Conservation (phyloP, 2,329 filamentous ascomycete genomes). For the Colletotrichum orchidophilum region DNA sequence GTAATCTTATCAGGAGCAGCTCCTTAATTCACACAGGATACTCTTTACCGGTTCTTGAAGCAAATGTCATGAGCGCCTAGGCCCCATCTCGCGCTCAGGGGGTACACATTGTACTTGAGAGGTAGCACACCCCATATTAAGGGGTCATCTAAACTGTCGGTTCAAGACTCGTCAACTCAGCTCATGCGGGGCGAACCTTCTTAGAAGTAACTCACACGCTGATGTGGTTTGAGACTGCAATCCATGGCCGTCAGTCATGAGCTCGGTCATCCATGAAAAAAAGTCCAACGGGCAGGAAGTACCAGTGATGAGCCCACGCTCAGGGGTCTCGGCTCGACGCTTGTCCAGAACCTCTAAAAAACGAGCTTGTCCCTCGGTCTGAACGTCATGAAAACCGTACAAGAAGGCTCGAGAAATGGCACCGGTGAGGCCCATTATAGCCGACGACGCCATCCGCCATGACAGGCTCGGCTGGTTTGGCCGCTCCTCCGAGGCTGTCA, state of each 20-base stretch:
- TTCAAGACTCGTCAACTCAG: conserved; percentile 15
- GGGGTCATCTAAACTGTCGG: conserved; percentile 85
- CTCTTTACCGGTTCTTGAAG: conserved; percentile 79
- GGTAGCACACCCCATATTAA: conserved; percentile 93
- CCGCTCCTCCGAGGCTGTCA: conserved; percentile 24
- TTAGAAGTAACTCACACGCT: conserved; percentile 74
- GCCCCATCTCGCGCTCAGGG: conserved; percentile 84
- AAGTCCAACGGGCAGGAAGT: background rate
- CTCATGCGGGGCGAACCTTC: conserved; percentile 22
- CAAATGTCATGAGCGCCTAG: conserved; percentile 96
- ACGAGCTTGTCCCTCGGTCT: conserved; percentile 78
- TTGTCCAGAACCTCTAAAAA: conserved; percentile 82
- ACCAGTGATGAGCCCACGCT: conserved; percentile 82
- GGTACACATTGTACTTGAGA: conserved; percentile 74
- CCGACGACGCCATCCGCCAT: conserved; percentile 79
- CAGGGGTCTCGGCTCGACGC: conserved; percentile 70
- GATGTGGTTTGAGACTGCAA: conserved; percentile 85
- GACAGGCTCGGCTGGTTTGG: conserved; percentile 64
- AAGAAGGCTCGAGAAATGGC: conserved; percentile 79
- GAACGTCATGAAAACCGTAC: conserved; percentile 76
- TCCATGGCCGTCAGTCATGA: conserved; percentile 2
- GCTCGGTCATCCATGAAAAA: background rate
- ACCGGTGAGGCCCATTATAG: conserved; percentile 79
- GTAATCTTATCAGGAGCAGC: conserved; percentile 14
- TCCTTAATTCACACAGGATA: conserved; percentile 2